Evolutionary conservation across 768 basidiomycete species (phyloP).

Genomic region (Boletus vinaceobasis): DNA sequence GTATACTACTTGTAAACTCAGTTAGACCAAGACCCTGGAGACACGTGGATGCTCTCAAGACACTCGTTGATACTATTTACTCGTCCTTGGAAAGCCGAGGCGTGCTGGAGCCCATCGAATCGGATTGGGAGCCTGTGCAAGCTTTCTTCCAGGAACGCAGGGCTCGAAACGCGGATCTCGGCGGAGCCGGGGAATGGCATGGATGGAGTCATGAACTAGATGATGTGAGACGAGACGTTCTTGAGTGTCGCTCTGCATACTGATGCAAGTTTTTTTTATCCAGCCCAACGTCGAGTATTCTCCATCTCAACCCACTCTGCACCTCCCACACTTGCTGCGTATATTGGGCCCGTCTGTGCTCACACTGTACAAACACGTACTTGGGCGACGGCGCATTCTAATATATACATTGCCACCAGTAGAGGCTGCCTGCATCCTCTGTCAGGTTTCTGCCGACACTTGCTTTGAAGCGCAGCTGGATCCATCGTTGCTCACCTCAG

Average conservation of each 20-base stretch:
- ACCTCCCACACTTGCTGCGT: slow-evolving; percentile 71
- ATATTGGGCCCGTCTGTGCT: slow-evolving; percentile 76
- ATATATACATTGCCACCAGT: slow-evolving; percentile 80
- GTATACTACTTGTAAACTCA: slow-evolving; percentile 66
- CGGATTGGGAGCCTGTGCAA: slow-evolving; percentile 61
- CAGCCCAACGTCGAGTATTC: slow-evolving; percentile 24
- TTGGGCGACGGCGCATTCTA: slow-evolving; percentile 70
- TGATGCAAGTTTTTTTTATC: slow-evolving; percentile 13
- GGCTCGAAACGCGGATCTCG: slow-evolving; percentile 45
- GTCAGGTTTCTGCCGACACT: slow-evolving; percentile 59
- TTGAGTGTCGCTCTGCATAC: not conserved
- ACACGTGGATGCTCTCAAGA: slow-evolving; percentile 63
- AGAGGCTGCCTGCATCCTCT: slow-evolving; percentile 72
- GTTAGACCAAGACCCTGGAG: slow-evolving; percentile 70
- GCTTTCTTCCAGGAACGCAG: slow-evolving; percentile 66
- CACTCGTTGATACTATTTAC: slow-evolving; percentile 54
- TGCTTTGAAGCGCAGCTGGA: slow-evolving; percentile 48
- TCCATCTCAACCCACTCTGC: slow-evolving; percentile 53
- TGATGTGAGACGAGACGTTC: slow-evolving; percentile 35
- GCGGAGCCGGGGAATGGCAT: slow-evolving; percentile 58
- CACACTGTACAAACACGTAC: slow-evolving; percentile 75
- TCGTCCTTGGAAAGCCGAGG: slow-evolving; percentile 46
- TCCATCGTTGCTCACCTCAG: slow-evolving; percentile 18
- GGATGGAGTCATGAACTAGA: slow-evolving; percentile 70
- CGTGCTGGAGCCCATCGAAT: slow-evolving; percentile 46